Conservation (phyloP, 2,329 filamentous ascomycete species). For the Penicillium oxalicum region DNA sequence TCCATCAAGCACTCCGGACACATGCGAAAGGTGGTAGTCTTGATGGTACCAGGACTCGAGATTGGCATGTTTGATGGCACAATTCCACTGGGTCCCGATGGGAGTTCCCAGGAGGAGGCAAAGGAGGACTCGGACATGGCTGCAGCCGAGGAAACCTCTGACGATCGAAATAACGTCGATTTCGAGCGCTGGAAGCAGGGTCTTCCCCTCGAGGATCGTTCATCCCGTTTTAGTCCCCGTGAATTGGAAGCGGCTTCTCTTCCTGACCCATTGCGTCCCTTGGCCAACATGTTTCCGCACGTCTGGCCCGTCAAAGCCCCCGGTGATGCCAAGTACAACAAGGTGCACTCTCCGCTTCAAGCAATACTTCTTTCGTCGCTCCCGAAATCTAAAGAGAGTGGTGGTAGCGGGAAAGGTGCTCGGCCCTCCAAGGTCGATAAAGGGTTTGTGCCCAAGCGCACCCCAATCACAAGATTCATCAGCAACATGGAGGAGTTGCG, state of each 20-base stretch:
- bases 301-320: slow-evolving; percentile 85
- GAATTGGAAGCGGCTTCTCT: slow-evolving; percentile 27
- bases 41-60: slow-evolving; percentile 91
- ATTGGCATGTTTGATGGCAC: slow-evolving; percentile 75
- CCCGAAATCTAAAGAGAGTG: slow-evolving; percentile 63
- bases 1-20: slow-evolving; percentile 52
- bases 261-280: slow-evolving; percentile 53
- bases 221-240: slow-evolving; percentile 31
- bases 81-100: slow-evolving; percentile 36
- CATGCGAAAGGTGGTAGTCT: slow-evolving; percentile 69
- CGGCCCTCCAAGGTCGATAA: slow-evolving; percentile 59
- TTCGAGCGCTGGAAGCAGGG: slow-evolving; percentile 39
- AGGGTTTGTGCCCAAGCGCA: slow-evolving; percentile 67
- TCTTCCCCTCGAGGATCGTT: slow-evolving; percentile 29
- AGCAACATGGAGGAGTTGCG: slow-evolving; percentile 65
- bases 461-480: slow-evolving; percentile 74
- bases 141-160: slow-evolving; percentile 11
- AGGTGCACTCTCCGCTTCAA: slow-evolving; percentile 79
- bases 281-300: slow-evolving; percentile 77
- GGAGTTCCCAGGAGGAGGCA: not conserved
- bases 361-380: slow-evolving; percentile 73
- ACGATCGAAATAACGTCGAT: slow-evolving; percentile 23
- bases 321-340: slow-evolving; percentile 73
- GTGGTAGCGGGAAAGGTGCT: slow-evolving; percentile 43
- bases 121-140: not conserved